These are phyloP conservation scores for Graphilbum ipis-grandicollis DNA, from an alignment of 2,329 filamentous ascomycete species.

Conservation along the genomic window DNA sequence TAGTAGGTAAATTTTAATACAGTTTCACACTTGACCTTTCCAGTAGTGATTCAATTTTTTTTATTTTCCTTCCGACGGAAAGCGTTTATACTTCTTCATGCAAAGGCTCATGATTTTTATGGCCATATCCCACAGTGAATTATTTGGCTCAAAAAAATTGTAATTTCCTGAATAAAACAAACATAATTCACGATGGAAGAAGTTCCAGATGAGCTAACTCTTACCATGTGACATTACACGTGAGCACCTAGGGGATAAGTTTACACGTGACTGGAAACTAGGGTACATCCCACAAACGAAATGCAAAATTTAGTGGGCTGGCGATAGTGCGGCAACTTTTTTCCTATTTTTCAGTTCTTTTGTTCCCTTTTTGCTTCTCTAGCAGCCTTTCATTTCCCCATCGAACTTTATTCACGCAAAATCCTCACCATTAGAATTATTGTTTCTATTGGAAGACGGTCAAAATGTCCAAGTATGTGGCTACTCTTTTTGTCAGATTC, in stretches of 20 bases:
- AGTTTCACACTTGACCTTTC: neutral
- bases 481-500: neutral
- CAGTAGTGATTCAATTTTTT: neutral
- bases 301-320: neutral
- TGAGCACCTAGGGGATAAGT: neutral
- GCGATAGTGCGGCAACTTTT: constrained; percentile 1
- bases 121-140: too few relatives aligned
- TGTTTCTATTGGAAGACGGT: constrained; percentile 45
- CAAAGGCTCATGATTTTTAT: too few relatives aligned
- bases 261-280: constrained; percentile 1
- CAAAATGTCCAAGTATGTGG: constrained; percentile 51
- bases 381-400: neutral
- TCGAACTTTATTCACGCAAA: constrained; percentile 8
- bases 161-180: too few relatives aligned
- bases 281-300: constrained; percentile 2
- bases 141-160: too few relatives aligned
- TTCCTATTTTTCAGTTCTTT: neutral
- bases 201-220: too few relatives aligned
- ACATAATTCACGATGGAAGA: too few relatives aligned
- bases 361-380: neutral
- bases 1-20: too few relatives aligned
- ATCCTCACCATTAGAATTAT: constrained; percentile 13
- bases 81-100: too few relatives aligned
- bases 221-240: neutral
- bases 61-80: too few relatives aligned